Conservation (phyloP, 2,329 filamentous ascomycete genomes). For the Rhinocladiella mackenziei region DNA sequence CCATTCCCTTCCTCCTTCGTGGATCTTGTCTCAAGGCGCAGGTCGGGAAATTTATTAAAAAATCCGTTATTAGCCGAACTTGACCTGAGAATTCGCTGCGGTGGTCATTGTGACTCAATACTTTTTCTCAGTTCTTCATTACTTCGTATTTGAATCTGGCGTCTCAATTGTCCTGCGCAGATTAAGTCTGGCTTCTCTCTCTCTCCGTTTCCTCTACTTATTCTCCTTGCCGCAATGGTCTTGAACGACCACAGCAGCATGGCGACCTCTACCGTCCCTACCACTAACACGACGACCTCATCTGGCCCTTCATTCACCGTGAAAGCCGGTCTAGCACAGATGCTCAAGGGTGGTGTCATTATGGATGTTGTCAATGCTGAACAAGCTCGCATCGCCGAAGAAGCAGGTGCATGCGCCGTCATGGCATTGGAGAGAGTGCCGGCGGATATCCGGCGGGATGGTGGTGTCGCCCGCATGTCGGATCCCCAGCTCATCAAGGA, state of each 20-base stretch:
- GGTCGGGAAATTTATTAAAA: no score
- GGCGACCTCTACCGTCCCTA: slow-evolving; percentile 15
- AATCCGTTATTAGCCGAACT: no score
- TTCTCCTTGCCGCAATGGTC: slow-evolving; percentile 14
- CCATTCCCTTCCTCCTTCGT: no score
- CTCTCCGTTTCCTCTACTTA: slow-evolving; percentile 1
- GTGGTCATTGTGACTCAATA: no score
- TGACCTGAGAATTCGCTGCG: no score
- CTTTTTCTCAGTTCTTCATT: no score
- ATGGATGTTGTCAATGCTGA: slow-evolving; percentile 97
- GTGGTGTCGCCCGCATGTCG: slow-evolving; percentile 94
- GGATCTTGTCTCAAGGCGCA: no score
- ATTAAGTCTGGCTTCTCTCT: no score
- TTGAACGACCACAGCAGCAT: slow-evolving; percentile 29
- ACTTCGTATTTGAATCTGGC: no score
- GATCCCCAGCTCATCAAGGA: slow-evolving; percentile 92
- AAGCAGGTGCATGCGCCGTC: slow-evolving; percentile 90
- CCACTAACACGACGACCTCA: slow-evolving; percentile 8
- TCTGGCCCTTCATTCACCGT: slow-evolving; percentile 66
- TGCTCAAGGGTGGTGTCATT: slow-evolving; percentile 98
- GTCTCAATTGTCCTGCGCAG: no score
- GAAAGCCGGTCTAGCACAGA: slow-evolving; percentile 93
- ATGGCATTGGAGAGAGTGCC: slow-evolving; percentile 98
- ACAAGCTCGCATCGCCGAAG: slow-evolving; percentile 93
- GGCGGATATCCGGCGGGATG: slow-evolving; percentile 87